Base-by-base conservation (phyloP, 2,329 filamentous ascomycete genomes). In the Ceratocystis papillata region DNA sequence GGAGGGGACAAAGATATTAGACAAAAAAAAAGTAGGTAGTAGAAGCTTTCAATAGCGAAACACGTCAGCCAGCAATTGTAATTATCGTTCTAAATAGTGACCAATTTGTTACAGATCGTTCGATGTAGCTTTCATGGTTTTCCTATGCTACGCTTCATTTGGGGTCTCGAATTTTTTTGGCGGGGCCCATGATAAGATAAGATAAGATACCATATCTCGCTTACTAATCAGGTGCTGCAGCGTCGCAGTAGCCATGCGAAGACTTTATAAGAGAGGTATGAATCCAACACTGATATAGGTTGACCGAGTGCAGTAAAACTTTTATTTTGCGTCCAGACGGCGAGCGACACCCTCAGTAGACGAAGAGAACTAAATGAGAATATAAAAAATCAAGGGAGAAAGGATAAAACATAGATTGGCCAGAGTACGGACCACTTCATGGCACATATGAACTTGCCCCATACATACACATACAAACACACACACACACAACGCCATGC, bases 141-240 rank as follows among this genome's bases (percentile, higher is more conserved):
- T 53, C 22, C 22, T 1, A 22, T 44, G 20, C n/a, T 59, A 55
- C 28, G 12, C 48, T 28, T 60, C 20, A 33, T 66, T 61, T 53
- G 22, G 53, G 30, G n/a, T 48, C 57, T 63, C 41, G 50, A 68
- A 53, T 66, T 68, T 68, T 65, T 68, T 68, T 65, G 44, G 63
- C 28, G 62, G 65, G 65, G 60, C 67, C 41, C 7, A 12, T 20
- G 62, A 67, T 65, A 63, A 63, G 65, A 67, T 68, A 60, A 65
- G 67, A 62, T 67, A 62, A 67, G 65, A 64, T 59, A 60, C 12
- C 7, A 46, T n/a, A 17, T 59, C 15, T 10, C 10, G 33, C 17
- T 53, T 22, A 62, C 17, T 65, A 48, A 65, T 44, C 64, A 44
- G 10, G 1, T 28, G 1, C 6, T 33, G 30, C 5, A 33, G 30